phyloP scores from a whole-genome alignment of 73 alveolate species.

The Tetrahymena malaccensis region DNA sequence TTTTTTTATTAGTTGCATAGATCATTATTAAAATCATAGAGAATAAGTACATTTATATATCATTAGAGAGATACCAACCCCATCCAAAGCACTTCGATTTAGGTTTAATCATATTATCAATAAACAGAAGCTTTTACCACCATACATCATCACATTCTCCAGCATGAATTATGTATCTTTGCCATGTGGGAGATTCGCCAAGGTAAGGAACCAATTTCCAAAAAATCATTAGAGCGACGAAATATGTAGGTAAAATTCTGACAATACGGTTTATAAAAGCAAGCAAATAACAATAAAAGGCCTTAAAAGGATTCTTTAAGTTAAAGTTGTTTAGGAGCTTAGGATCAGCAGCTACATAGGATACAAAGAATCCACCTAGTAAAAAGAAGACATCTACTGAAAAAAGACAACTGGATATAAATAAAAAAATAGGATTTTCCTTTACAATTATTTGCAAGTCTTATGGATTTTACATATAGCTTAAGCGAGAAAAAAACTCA shows the following conservation, averaged over 20 bases:
- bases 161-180: background rate
- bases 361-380: constrained; percentile 45
- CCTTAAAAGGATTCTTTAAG: background rate
- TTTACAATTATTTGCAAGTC: background rate
- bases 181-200: background rate
- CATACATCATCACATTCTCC: background rate
- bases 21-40: constrained; percentile 1
- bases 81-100: constrained; percentile 9
- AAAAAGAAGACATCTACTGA: constrained; percentile 57
- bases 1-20: constrained; percentile 1
- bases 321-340: background rate
- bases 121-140: constrained; percentile 1
- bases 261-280: background rate
- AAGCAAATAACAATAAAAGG: background rate
- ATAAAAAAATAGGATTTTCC: background rate
- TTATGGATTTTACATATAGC: background rate
- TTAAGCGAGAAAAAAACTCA: background rate
- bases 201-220: background rate
- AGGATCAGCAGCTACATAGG: constrained; percentile 26
- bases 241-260: background rate
- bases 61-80: constrained; percentile 40
- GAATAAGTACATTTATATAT: constrained; percentile 6
- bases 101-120: constrained; percentile 19
- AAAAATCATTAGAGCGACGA: background rate
- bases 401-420: background rate